Evolutionary conservation across 2,329 filamentous ascomycete species (phyloP).

Genomic region (Alternaria consortialis): DNA sequence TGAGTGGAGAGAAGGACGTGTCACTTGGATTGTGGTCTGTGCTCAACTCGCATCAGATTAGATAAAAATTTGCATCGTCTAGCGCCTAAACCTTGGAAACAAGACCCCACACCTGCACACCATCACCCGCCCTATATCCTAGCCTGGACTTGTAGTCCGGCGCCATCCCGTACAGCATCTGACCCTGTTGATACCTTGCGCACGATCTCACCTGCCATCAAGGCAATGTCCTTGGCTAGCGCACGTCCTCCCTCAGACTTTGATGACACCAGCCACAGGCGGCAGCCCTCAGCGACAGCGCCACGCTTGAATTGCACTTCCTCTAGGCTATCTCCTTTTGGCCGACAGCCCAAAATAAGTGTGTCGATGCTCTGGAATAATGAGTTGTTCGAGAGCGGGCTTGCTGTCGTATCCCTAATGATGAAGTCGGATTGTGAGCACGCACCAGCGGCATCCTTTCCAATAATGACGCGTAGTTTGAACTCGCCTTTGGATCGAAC

Average conservation of each 20-base stretch:
- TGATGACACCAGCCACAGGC: slow-evolving; percentile 46
- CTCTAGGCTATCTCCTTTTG: slow-evolving; percentile 48
- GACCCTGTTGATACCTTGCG: slow-evolving; percentile 29
- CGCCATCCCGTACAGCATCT: slow-evolving; percentile 23
- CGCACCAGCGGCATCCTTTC: slow-evolving; percentile 35
- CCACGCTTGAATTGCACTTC: slow-evolving; percentile 51
- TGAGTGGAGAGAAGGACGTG: slow-evolving; percentile 8
- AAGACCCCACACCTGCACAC: slow-evolving; percentile 8
- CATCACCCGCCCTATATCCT: slow-evolving; percentile 35
- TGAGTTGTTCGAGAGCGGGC: slow-evolving; percentile 25
- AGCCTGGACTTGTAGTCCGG: slow-evolving; percentile 38
- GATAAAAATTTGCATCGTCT: slow-evolving; percentile 42
- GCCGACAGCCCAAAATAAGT: slow-evolving; percentile 47
- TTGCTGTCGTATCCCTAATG: slow-evolving; percentile 38
- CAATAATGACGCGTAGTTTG: slow-evolving; percentile 38
- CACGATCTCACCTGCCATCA: slow-evolving; percentile 47
- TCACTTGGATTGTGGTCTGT: slow-evolving; percentile 18
- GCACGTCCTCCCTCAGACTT: slow-evolving; percentile 45
- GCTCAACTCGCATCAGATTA: slow-evolving; percentile 35
- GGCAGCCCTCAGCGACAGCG: slow-evolving; percentile 38
- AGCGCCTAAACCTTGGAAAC: slow-evolving; percentile 9
- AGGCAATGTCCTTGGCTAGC: slow-evolving; percentile 48
- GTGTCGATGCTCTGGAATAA: slow-evolving; percentile 43
- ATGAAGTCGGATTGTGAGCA: slow-evolving; percentile 40
- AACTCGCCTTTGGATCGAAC: slow-evolving; percentile 45